Conservation (phyloP, 2,329 filamentous ascomycete genomes). For the Sporothrix globosa region DNA sequence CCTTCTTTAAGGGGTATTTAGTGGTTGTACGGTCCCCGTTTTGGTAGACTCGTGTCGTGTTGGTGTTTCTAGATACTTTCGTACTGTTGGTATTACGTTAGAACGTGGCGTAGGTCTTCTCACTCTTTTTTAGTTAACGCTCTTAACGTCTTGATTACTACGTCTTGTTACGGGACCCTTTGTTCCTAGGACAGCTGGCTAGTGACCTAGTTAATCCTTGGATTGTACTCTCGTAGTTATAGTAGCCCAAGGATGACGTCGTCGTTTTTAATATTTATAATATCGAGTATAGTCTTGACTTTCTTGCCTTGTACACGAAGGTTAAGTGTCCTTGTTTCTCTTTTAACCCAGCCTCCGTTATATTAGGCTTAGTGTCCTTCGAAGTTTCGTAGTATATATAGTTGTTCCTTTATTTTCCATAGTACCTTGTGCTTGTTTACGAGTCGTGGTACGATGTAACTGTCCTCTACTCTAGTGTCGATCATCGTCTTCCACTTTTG, state of each 20-base stretch:
- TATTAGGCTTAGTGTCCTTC: not conserved
- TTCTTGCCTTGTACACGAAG: not conserved
- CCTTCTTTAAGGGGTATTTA: not conserved
- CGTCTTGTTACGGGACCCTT: too few species aligned
- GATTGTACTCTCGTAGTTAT: not conserved
- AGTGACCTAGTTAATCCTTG: not conserved
- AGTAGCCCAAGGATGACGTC: not conserved
- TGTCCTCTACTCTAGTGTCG: not conserved
- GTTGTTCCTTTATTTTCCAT: not conserved
- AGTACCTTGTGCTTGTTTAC: not conserved
- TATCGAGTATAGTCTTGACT: not conserved
- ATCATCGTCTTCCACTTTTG: not conserved
- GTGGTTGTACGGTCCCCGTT: not conserved
- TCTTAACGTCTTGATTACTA: not conserved
- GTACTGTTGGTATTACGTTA: not conserved
- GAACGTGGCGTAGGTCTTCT: not conserved
- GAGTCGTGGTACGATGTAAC: not conserved
- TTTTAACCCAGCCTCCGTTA: not conserved
- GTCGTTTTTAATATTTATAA: not conserved
- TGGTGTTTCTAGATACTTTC: not conserved
- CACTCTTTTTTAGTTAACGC: not conserved
- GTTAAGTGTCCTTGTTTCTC: not conserved
- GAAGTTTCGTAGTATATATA: not conserved
- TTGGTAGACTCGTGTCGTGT: not conserved
- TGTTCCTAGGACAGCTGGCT: not conserved